These are phyloP conservation scores for Lizonia empirigonia DNA, from an alignment of 2,329 filamentous ascomycete genomes.

Conservation along the genomic window DNA sequence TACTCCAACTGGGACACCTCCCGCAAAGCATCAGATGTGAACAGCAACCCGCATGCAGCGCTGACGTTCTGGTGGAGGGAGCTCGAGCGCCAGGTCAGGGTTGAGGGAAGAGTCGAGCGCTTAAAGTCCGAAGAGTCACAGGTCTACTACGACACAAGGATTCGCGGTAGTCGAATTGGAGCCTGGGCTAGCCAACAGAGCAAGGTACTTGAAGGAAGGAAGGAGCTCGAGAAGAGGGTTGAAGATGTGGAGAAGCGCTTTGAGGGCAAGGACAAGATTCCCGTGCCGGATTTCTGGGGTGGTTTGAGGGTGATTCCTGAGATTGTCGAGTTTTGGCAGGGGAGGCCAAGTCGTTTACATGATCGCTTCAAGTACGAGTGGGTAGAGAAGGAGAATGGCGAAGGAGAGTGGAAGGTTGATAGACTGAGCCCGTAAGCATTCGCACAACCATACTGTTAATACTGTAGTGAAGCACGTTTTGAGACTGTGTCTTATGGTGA, in stretches of 20 bases:
- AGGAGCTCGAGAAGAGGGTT: constrained; percentile 77
- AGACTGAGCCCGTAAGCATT: constrained; percentile 69
- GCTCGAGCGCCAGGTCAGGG: constrained; percentile 85
- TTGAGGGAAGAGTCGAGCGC: constrained; percentile 77
- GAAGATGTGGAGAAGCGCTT: constrained; percentile 77
- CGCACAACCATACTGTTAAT: not conserved
- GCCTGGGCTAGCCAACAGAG: constrained; percentile 95
- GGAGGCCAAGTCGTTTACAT: constrained; percentile 84
- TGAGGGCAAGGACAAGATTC: constrained; percentile 76
- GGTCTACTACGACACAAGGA: constrained; percentile 67
- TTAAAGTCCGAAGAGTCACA: constrained; percentile 73
- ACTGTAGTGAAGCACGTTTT: not conserved
- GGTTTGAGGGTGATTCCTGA: constrained; percentile 85
- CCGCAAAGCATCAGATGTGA: constrained; percentile 69
- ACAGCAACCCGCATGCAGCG: constrained; percentile 75
- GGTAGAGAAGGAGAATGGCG: constrained; percentile 52
- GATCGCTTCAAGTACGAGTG: constrained; percentile 88
- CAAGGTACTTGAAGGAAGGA: constrained; percentile 71
- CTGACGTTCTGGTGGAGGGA: constrained; percentile 91
- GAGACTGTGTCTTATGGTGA: not conserved
- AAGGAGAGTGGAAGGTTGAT: constrained; percentile 68
- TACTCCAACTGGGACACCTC: constrained; percentile 92
- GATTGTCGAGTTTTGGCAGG: constrained; percentile 95
- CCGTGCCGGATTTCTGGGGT: constrained; percentile 93
- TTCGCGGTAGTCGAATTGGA: constrained; percentile 81